Percentiles rank a stretch among this genome's conserved stretches.
phyloP scores from a whole-genome alignment of 2,329 filamentous ascomycete genomes.

The Onygena corvina region DNA sequence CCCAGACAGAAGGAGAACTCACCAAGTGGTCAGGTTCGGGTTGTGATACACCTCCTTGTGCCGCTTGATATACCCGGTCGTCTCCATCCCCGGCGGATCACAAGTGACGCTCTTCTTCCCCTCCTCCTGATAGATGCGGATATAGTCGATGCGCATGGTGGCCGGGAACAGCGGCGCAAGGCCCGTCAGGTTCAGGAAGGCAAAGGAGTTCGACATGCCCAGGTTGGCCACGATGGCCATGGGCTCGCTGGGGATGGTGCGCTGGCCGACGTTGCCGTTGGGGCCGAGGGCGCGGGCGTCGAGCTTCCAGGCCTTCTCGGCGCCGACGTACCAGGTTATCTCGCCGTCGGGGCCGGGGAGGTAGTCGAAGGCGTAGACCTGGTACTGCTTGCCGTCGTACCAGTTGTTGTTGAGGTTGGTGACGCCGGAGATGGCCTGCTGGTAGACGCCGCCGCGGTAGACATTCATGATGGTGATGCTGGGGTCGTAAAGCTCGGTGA shows the following conservation, averaged over 20 bases:
- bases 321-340: conserved; percentile 58
- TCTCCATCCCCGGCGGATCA: conserved; percentile 55
- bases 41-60: conserved; percentile 53
- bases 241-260: conserved; percentile 54
- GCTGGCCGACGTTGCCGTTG: conserved; percentile 57
- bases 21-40: conserved; percentile 53
- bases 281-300: conserved; percentile 48
- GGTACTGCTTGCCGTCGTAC: conserved; percentile 54
- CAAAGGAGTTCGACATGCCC: conserved; percentile 57
- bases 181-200: conserved; percentile 47
- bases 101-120: conserved; percentile 50
- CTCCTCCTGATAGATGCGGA: conserved; percentile 57
- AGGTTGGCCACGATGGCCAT: conserved; percentile 57
- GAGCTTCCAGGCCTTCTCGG: conserved; percentile 53
- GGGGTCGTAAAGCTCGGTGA: conserved; percentile 52
- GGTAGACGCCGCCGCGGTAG: conserved; percentile 51
- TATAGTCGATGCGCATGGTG: conserved; percentile 56
- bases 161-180: conserved; percentile 48
- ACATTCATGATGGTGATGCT: conserved; percentile 45
- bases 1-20: conserved; percentile 16
- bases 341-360: conserved; percentile 47
- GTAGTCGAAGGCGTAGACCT: conserved; percentile 54
- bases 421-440: conserved; percentile 51
- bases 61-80: conserved; percentile 52
- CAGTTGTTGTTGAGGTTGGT: conserved; percentile 53